Evolutionary conservation across 306 rosid species (phyloP), one percentile per base, ranked within the genome.

Genomic region (Cicer arietinum): DNA sequence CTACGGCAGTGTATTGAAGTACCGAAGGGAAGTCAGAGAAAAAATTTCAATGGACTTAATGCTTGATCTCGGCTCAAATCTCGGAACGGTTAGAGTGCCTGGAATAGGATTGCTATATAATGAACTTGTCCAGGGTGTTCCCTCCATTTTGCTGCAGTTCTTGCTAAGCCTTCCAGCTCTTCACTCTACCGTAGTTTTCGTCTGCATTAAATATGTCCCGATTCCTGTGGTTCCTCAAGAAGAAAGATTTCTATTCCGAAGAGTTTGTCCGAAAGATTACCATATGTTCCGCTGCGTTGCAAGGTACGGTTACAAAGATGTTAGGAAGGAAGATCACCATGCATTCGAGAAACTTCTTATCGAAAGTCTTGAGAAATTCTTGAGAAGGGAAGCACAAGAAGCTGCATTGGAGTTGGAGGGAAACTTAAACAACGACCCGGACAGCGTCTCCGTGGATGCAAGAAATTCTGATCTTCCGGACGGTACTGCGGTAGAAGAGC

Each of bases 41-140:
- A 94, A 90, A 88, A 87, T 94, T 42, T 89, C 97, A 51, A 66
- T 84, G 87, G 95, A 94, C 81, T 83, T 82, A 51, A 83, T 94
- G 96, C 87, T 67, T n/a, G 96, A 94, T 46, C 93, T 94, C 18
- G 95, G 97, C 71, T 90, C 93, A 78, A 81, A 89, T 45, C 95
- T 94, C 1, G 97, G 97, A 80, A 91, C 97, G 3, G 95, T 94
- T 37, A 85, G 98, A 85, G 90, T 90, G 61, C 93, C 99, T 8
- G 99, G 99, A 81, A 90, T 94, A 44, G 99, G 99, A 63, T 79
- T 94, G 86, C 80, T 94, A 6, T 94, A 92, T 77, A 92, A 92
- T 35, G 99, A 94, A 79, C 99, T 94, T 82, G 99, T 94, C 80
- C 93, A 92, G 17, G 99, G 99, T 67, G 77, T 94, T 82, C 99